phyloP scores from a whole-genome alignment of 2,329 filamentous ascomycete species.

The Drechslerella dactyloides region DNA sequence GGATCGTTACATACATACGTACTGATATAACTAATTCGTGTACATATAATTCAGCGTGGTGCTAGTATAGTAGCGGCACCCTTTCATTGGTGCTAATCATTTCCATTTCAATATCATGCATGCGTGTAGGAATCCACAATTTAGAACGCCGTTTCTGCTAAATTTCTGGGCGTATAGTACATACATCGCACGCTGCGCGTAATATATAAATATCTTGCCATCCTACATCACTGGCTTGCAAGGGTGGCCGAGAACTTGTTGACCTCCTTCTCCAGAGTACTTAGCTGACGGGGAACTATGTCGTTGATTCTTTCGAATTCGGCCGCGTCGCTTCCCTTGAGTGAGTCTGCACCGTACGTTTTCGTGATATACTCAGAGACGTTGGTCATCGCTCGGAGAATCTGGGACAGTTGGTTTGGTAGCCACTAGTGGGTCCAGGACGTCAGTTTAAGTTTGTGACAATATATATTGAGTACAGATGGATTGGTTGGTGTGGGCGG shows the following conservation, averaged over 20 bases:
- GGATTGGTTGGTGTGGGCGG: neutral
- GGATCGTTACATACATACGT: neutral
- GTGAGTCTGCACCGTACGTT: constrained; percentile 8
- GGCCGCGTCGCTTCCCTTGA: constrained; percentile 51
- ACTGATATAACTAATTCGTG: neutral
- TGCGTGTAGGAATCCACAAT: neutral
- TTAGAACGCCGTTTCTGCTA: neutral
- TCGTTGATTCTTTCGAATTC: constrained; percentile 71
- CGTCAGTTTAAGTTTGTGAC: neutral
- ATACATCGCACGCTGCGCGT: neutral
- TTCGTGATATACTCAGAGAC: constrained; percentile 65
- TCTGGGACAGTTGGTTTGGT: constrained; percentile 78
- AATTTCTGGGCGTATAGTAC: neutral
- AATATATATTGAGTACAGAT: too few relatives aligned
- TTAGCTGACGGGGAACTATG: constrained; percentile 67
- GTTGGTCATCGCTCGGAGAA: constrained; percentile 72
- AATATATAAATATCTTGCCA: neutral
- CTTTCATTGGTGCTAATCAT: neutral
- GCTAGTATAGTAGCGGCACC: neutral
- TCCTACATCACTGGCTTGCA: constrained; percentile 25
- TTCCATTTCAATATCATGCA: neutral
- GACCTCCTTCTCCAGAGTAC: constrained; percentile 74
- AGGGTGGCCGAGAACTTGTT: constrained; percentile 69
- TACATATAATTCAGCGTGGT: neutral
- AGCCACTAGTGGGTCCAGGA: constrained; percentile 65